phyloP scores from a whole-genome alignment of 1,284 basidiomycete genomes.

The Apiotrichum siamense region DNA sequence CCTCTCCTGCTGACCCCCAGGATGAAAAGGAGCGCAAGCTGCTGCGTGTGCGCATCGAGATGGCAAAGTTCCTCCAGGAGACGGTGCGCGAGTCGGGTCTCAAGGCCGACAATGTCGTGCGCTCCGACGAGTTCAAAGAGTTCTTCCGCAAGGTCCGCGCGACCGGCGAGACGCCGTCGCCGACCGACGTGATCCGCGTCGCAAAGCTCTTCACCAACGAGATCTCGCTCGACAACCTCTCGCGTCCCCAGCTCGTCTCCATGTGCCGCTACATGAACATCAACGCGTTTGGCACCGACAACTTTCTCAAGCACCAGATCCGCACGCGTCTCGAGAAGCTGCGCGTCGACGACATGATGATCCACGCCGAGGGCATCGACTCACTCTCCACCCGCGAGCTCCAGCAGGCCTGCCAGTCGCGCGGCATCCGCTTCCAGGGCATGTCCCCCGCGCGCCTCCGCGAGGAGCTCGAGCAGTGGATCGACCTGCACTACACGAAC shows the following conservation, averaged over 20 bases:
- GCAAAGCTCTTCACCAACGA: slow-evolving; percentile 97
- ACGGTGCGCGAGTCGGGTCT: slow-evolving; percentile 90
- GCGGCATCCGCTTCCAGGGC: slow-evolving; percentile 83
- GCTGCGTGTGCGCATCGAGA: slow-evolving; percentile 88
- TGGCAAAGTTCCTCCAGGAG: slow-evolving; percentile 99
- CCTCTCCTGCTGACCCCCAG: slow-evolving; percentile 46
- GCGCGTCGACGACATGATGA: slow-evolving; percentile 83
- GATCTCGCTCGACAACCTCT: slow-evolving; percentile 94
- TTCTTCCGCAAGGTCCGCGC: slow-evolving; percentile 98
- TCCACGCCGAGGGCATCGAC: slow-evolving; percentile 82
- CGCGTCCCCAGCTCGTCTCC: slow-evolving; percentile 91
- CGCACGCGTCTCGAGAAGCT: slow-evolving; percentile 76
- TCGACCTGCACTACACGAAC: slow-evolving; percentile 77
- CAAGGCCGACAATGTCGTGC: slow-evolving; percentile 85
- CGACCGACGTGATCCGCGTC: slow-evolving; percentile 83
- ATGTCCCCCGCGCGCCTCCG: slow-evolving; percentile 75
- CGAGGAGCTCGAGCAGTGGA: slow-evolving; percentile 89
- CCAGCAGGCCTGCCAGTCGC: slow-evolving; percentile 85
- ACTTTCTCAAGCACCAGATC: slow-evolving; percentile 92
- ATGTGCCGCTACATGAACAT: slow-evolving; percentile 98
- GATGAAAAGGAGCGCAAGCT: slow-evolving; percentile 97
- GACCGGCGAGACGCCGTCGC: slow-evolving; percentile 88
- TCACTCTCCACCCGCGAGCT: slow-evolving; percentile 85
- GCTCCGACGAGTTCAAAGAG: slow-evolving; percentile 94
- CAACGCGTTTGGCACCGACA: slow-evolving; percentile 98